Base-by-base conservation (phyloP, 1,139 yeast genomes). In the Geotrichum candidum region DNA sequence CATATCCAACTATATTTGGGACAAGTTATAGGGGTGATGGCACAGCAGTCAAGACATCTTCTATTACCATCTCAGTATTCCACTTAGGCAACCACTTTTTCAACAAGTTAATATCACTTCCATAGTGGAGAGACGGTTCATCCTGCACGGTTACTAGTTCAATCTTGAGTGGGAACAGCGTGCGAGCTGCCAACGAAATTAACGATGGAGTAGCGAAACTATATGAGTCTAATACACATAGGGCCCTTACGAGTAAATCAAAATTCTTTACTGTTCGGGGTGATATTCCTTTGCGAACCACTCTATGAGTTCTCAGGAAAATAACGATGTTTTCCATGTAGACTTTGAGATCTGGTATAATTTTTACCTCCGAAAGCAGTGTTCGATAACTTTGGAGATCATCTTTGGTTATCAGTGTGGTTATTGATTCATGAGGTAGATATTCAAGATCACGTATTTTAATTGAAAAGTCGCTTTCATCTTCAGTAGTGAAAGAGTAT, bases 1-100 rank as follows among this genome's bases (percentile, higher is more conserved):
- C 70, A 80, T 86, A 38, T 81, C 90, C 10, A 86, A 87, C 68
- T 85, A 82, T 70, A 80, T 88, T 27, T 88, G 95, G 95, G 92
- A 87, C 22, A 61, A 59, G 29, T 62, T 60, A 78, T 31, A 77
- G 65, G 11, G 87, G 87, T 0, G 83, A 80, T 23, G 77, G 78
- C 0, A 84, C 83, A 46, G 74, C 74, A 35, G 70, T 71, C 48
- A 84, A 65, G 1, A 82, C 81, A 62, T 81, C 82, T 54, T 82
- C 85, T 0, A 83, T 74, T 0, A 84, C 76, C 57, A 80, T 67
- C 25, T 77, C 80, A 0, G 77, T 77, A 55, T 78, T 78, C 78
- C 84, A 79, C 59, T 75, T 74, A 48, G 69, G 68, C 65, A 81
- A 67, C 70, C 83, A 72, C 59, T 76, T 77, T 18, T 72, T 68